Evolutionary conservation across 2,329 filamentous ascomycete species (phyloP).

Genomic region (Cercospora sesami): DNA sequence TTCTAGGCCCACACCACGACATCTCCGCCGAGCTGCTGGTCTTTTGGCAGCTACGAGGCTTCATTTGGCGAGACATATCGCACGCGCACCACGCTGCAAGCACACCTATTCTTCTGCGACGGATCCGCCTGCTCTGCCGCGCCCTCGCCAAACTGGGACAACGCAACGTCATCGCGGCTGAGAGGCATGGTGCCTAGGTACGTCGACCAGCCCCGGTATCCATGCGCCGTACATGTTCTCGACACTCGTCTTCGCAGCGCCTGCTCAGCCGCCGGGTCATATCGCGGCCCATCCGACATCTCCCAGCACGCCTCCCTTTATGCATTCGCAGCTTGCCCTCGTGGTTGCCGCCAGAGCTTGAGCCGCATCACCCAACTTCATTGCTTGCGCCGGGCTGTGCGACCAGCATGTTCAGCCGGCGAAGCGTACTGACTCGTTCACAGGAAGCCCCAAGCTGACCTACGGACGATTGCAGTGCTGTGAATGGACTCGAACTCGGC

Average conservation of each 20-base stretch:
- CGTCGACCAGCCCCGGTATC: conserved; percentile 5
- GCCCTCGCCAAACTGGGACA: background rate
- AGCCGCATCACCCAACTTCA: background rate
- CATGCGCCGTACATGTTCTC: background rate
- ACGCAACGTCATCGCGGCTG: conserved; percentile 1
- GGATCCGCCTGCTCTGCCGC: background rate
- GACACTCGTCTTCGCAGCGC: background rate
- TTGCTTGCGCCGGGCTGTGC: conserved; percentile 3
- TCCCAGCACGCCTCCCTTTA: background rate
- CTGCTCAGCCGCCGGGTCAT: background rate
- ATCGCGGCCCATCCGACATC: conserved; percentile 4
- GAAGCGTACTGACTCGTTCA: conserved; percentile 3
- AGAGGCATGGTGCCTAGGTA: conserved; percentile 8
- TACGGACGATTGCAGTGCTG: background rate
- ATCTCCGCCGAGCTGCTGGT: background rate
- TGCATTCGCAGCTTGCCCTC: background rate
- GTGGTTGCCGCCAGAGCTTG: background rate
- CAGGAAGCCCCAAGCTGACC: conserved; percentile 4
- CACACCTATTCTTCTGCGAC: background rate
- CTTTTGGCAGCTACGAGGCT: background rate
- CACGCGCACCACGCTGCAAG: background rate
- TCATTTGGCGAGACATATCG: background rate
- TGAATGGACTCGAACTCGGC: background rate
- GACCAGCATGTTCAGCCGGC: conserved; percentile 11
- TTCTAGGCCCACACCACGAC: conserved; percentile 1